These are phyloP conservation scores for Rosa chinensis DNA, from an alignment of 306 rosid species.

Conservation along the genomic window DNA sequence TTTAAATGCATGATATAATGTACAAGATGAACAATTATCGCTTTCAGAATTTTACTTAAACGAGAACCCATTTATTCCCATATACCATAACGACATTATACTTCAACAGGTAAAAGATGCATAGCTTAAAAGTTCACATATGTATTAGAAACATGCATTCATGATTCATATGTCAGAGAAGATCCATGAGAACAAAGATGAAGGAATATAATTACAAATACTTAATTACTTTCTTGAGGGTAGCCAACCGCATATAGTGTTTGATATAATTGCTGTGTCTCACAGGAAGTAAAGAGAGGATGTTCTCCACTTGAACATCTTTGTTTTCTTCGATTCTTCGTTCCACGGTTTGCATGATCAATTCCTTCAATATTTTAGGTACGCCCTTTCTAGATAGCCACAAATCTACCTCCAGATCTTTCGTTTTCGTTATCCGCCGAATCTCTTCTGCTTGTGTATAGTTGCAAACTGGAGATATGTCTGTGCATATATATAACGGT, in stretches of 20 bases:
- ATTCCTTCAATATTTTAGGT: slow-evolving; percentile 1
- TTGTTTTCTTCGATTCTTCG: slow-evolving; percentile 9
- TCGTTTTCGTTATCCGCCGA: not conserved
- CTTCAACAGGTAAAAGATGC: too few species aligned
- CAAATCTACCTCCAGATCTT: not conserved
- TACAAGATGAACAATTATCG: too few species aligned
- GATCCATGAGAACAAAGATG: too few species aligned
- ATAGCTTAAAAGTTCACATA: too few species aligned
- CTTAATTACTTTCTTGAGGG: slow-evolving; percentile 1
- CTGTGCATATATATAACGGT: not conserved
- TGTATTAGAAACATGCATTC: too few species aligned
- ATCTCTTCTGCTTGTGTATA: not conserved
- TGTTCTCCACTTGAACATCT: slow-evolving; percentile 25
- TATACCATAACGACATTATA: too few species aligned
- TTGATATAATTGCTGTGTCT: slow-evolving; percentile 50
- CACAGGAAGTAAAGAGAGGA: slow-evolving; percentile 60
- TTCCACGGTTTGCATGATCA: too few species aligned
- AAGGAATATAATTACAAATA: not conserved
- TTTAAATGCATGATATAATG: too few species aligned
- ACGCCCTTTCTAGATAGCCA: slow-evolving; percentile 1
- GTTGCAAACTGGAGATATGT: not conserved
- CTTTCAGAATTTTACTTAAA: too few species aligned
- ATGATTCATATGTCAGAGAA: too few species aligned
- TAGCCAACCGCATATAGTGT: not conserved
- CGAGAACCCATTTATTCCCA: too few species aligned